Evolutionary conservation across 2,329 filamentous ascomycete genomes (phyloP).

Genomic region (Arthrobotrys conoides): DNA sequence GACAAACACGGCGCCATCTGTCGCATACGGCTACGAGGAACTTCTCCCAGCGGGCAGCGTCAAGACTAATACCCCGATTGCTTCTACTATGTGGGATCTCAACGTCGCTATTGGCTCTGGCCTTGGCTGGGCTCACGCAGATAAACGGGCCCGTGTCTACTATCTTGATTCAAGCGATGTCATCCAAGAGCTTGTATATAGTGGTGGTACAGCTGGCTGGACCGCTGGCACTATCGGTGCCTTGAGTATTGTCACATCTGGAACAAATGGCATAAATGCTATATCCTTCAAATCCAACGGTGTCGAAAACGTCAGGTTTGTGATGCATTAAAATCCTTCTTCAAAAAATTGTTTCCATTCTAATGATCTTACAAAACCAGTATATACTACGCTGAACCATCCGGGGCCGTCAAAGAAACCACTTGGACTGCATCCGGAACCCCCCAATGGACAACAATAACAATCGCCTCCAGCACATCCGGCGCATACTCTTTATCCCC

Average conservation of each 20-base stretch:
- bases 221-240: conserved; percentile 20
- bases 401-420: conserved; percentile 18
- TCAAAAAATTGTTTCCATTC: background rate
- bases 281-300: conserved; percentile 27
- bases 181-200: conserved; percentile 36
- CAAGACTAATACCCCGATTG: conserved; percentile 25
- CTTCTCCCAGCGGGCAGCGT: conserved; percentile 44
- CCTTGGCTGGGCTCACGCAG: conserved; percentile 11
- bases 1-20: background rate
- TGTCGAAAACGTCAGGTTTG: conserved; percentile 47
- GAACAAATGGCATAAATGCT: conserved; percentile 35
- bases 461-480: background rate
- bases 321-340: background rate
- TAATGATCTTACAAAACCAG: background rate
- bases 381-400: conserved; percentile 25
- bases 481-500: conserved; percentile 18
- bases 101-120: conserved; percentile 31
- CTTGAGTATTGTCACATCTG: conserved; percentile 1
- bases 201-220: conserved; percentile 12
- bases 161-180: conserved; percentile 28
- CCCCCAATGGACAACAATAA: conserved; percentile 11
- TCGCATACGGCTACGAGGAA: conserved; percentile 32
- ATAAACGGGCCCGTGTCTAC: conserved; percentile 33
- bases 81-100: conserved; percentile 39
- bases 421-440: conserved; percentile 33